These are phyloP conservation scores for Pleurotus djamor DNA, from an alignment of 768 basidiomycete species.

Conservation along the genomic window DNA sequence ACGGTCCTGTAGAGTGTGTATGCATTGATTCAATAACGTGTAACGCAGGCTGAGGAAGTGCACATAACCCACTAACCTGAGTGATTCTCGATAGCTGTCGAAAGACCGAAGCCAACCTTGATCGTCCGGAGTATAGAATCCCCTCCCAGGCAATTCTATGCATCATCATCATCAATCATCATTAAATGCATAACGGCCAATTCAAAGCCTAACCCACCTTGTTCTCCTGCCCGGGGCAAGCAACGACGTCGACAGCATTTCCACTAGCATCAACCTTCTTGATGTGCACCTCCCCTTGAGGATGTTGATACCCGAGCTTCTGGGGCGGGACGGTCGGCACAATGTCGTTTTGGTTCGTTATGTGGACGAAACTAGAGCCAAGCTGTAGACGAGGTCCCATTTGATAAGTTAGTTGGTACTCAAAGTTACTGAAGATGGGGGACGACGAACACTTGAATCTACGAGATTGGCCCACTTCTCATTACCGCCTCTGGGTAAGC, in stretches of 20 bases:
- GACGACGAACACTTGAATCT: slow-evolving; percentile 25
- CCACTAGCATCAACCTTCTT: slow-evolving; percentile 24
- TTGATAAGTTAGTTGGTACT: background rate
- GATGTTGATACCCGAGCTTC: slow-evolving; percentile 33
- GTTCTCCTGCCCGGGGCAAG: slow-evolving; percentile 39
- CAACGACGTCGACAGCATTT: slow-evolving; percentile 22
- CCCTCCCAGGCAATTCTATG: slow-evolving; percentile 21
- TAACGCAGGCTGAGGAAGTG: background rate
- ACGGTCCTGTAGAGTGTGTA: slow-evolving; percentile 18
- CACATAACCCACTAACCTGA: slow-evolving; percentile 11
- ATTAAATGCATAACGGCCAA: background rate
- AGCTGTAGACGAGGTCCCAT: slow-evolving; percentile 10
- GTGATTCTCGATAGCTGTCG: slow-evolving; percentile 18
- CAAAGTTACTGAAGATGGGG: background rate
- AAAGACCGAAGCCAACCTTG: slow-evolving; percentile 6
- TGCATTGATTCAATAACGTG: background rate
- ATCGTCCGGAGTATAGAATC: slow-evolving; percentile 9
- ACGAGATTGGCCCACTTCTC: slow-evolving; percentile 40
- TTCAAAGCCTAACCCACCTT: slow-evolving; percentile 9
- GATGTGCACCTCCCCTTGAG: slow-evolving; percentile 39
- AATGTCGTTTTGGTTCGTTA: slow-evolving; percentile 41
- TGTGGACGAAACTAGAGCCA: slow-evolving; percentile 22
- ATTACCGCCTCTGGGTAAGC: slow-evolving; percentile 45
- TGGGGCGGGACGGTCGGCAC: slow-evolving; percentile 36
- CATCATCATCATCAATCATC: background rate